Conservation (phyloP, 306 rosid genomes). For the Medicago arabica region DNA sequence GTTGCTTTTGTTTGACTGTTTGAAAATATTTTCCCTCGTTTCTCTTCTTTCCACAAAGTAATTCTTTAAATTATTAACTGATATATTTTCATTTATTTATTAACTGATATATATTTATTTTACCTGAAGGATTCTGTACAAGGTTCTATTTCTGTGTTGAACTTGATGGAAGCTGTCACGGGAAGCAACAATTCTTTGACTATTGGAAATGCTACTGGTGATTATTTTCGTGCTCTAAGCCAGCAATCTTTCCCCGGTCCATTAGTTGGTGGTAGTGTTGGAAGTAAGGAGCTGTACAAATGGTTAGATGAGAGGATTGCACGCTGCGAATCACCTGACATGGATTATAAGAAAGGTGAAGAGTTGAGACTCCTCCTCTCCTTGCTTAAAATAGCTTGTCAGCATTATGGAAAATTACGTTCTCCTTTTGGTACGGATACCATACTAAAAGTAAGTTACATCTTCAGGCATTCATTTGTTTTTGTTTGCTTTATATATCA, state of each 20-base stretch:
- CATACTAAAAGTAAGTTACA: conserved; percentile 60
- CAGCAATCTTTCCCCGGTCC: conserved; percentile 96
- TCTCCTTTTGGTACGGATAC: conserved; percentile 87
- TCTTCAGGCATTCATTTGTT: not conserved
- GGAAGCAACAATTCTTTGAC: conserved; percentile 54
- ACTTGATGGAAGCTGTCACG: conserved; percentile 71
- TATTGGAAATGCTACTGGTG: conserved; percentile 50
- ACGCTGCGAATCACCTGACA: conserved; percentile 58
- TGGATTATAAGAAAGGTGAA: conserved; percentile 75
- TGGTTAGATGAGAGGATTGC: conserved; percentile 94
- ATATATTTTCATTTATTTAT: conserved; percentile 40
- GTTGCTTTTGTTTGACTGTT: conserved; percentile 15
- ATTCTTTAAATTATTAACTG: conserved; percentile 45
- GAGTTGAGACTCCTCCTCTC: conserved; percentile 81
- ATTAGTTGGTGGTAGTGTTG: conserved; percentile 90
- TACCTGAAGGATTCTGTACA: conserved; percentile 68
- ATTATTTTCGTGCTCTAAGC: conserved; percentile 77
- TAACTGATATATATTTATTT: conserved; percentile 47
- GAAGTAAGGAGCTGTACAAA: conserved; percentile 82
- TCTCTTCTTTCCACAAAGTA: conserved; percentile 34
- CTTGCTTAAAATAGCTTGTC: conserved; percentile 88
- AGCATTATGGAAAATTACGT: conserved; percentile 91
- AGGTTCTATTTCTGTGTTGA: conserved; percentile 74
- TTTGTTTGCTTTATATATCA: conserved; percentile 17
- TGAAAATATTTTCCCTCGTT: conserved; percentile 4